Evolutionary conservation across 2,329 filamentous ascomycete species (phyloP).

Genomic region (Pyrenophora graminea): DNA sequence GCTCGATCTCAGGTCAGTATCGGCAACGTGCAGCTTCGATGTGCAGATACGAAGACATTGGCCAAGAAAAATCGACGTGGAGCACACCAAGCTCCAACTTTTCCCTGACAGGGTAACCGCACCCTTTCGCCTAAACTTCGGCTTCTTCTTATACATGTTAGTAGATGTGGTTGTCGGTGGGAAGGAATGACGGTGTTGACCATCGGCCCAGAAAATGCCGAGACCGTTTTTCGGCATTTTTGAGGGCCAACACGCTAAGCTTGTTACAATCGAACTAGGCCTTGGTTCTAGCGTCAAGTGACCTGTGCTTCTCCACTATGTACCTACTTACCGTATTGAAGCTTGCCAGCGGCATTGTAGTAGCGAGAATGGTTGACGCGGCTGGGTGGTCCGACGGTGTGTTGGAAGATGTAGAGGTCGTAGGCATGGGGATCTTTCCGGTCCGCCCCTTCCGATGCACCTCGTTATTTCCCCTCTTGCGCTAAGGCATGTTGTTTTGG

Average conservation of each 20-base stretch:
- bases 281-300: neutral
- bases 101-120: no score
- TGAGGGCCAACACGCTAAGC: neutral
- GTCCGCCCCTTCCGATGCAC: slow-evolving; percentile 5
- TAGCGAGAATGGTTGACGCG: no score
- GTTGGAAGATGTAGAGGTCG: no score
- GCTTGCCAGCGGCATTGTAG: neutral
- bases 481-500: no score
- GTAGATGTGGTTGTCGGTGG: no score
- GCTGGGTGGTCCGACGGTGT: no score
- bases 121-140: no score
- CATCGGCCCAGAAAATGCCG: slow-evolving; percentile 10
- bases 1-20: neutral
- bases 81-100: no score
- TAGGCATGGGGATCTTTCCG: neutral
- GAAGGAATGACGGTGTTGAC: neutral
- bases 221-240: neutral
- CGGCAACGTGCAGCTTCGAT: neutral
- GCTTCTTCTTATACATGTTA: no score
- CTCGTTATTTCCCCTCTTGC: neutral
- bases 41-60: no score
- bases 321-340: slow-evolving; percentile 6
- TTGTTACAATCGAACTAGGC: neutral
- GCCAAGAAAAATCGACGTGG: no score
- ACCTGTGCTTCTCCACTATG: neutral